Conservation (phyloP, 108 stramenopile genomes). For the Nitzschia sp. region DNA sequence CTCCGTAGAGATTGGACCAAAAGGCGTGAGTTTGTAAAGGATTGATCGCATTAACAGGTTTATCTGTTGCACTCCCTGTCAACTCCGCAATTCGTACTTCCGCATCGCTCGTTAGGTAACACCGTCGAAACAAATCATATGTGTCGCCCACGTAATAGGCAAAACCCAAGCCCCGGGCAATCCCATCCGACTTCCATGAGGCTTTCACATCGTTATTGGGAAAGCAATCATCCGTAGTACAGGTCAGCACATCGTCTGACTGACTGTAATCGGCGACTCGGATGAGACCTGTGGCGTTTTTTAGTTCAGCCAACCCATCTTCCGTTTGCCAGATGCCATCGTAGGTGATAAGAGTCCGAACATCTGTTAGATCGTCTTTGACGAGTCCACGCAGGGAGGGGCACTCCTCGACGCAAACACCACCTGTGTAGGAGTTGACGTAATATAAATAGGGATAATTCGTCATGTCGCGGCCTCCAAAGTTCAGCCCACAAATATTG, state of each 20-base stretch:
- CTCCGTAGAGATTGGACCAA: slow-evolving; percentile 63
- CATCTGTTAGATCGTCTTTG: slow-evolving; percentile 41
- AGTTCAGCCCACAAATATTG: slow-evolving; percentile 75
- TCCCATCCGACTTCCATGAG: slow-evolving; percentile 49
- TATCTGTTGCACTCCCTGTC: background rate
- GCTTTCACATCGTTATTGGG: slow-evolving; percentile 27
- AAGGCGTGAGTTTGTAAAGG: slow-evolving; percentile 31
- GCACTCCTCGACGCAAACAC: slow-evolving; percentile 72
- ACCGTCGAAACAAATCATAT: slow-evolving; percentile 50
- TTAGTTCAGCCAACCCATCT: background rate
- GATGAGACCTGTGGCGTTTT: slow-evolving; percentile 38
- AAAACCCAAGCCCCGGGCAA: slow-evolving; percentile 56
- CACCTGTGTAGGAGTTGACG: slow-evolving; percentile 64
- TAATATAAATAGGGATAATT: slow-evolving; percentile 70
- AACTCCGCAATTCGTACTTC: slow-evolving; percentile 27
- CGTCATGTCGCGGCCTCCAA: slow-evolving; percentile 42
- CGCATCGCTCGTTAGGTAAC: slow-evolving; percentile 55
- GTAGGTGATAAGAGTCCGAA: slow-evolving; percentile 67
- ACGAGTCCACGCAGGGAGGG: slow-evolving; percentile 33
- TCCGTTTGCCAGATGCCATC: slow-evolving; percentile 50
- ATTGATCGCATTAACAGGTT: background rate
- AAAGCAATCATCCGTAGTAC: slow-evolving; percentile 51
- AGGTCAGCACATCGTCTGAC: slow-evolving; percentile 17
- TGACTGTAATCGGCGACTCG: slow-evolving; percentile 51
- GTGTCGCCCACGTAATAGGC: slow-evolving; percentile 72